Base-by-base conservation (phyloP, 805 yeast species). In the Teunomyces pallodes region DNA sequence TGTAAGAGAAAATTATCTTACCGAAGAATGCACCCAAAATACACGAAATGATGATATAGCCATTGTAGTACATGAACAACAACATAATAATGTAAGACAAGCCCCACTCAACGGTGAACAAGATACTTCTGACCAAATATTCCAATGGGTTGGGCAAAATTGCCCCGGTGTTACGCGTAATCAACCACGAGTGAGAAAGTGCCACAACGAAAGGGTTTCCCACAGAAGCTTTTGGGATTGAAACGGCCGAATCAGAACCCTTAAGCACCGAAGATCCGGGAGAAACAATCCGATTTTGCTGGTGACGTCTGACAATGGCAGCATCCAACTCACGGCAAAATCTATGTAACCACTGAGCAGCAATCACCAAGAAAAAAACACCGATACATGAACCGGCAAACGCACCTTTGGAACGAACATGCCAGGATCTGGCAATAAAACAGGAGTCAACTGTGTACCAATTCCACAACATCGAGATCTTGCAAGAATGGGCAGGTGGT, bases 361-460 rank as follows among this genome's bases (percentile, higher is more conserved):
- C 76, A 43, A 83, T 61, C 2, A 81, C 84, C 58, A 85, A 66
- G 27, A 79, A 66, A 59, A 83, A 79, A 8, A 82, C 80, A n/a
- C 89, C 89, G 28, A 85, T 70, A 65, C 90, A 85, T 0, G 87
- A 75, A n/a, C 88, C 89, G 3, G 87, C 89, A 67, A 84, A 84
- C 65, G 74, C 81, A 0, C 84, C 85, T 47, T 68, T 69, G 2
- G 82, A 69, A 12, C 64, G 71, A 40, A 81, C 80, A 49, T 81
- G 87, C 90, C 90, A 84, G 28, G 83, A 66, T 40, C 62, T 69
- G 6, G 87, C 75, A 51, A 85, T 71, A 58, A 84, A 84, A 60
- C 89, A 85, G 4, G 84, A 67, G 54, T 84, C 83, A 27, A 83
- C 72, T 0, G 87, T 82, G 54, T 81, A 70, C 89, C 90, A 84